Evolutionary conservation across 2,329 filamentous ascomycete species (phyloP).

Genomic region (Pyrenophora seminiperda): DNA sequence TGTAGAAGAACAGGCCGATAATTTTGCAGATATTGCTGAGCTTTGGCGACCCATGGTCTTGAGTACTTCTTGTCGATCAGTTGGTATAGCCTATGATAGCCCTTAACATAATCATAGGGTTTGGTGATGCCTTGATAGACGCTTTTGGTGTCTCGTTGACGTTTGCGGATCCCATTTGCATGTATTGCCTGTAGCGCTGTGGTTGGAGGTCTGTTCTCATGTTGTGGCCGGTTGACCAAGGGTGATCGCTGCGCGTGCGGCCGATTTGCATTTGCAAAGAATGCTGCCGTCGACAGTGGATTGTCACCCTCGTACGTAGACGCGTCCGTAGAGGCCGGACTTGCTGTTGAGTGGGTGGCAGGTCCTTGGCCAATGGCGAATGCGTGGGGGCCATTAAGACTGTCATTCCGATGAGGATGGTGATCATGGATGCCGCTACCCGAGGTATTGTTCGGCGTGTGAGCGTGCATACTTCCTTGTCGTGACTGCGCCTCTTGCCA

Average conservation of each 20-base stretch:
- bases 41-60: slow-evolving; percentile 75
- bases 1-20: slow-evolving; percentile 94
- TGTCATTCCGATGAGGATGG: slow-evolving; percentile 38
- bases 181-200: slow-evolving; percentile 41
- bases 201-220: slow-evolving; percentile 32
- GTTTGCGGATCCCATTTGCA: slow-evolving; percentile 51
- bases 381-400: slow-evolving; percentile 56
- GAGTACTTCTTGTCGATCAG: slow-evolving; percentile 80
- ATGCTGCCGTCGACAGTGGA: slow-evolving; percentile 40
- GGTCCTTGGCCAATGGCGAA: slow-evolving; percentile 67
- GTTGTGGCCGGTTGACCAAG: slow-evolving; percentile 31
- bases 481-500: slow-evolving; percentile 49
- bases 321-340: slow-evolving; percentile 56
- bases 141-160: slow-evolving; percentile 73
- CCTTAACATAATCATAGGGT: slow-evolving; percentile 87
- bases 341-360: slow-evolving; percentile 61
- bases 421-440: slow-evolving; percentile 43
- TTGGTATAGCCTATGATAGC: slow-evolving; percentile 85
- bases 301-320: slow-evolving; percentile 54
- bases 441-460: slow-evolving; percentile 51
- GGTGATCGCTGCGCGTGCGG: slow-evolving; percentile 38
- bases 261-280: slow-evolving; percentile 44
- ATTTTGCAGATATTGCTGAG: slow-evolving; percentile 84
- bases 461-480: slow-evolving; percentile 53
- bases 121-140: slow-evolving; percentile 90